These are phyloP conservation scores for Vitis riparia DNA, from an alignment of 164 flowering plant species.

Conservation along the genomic window DNA sequence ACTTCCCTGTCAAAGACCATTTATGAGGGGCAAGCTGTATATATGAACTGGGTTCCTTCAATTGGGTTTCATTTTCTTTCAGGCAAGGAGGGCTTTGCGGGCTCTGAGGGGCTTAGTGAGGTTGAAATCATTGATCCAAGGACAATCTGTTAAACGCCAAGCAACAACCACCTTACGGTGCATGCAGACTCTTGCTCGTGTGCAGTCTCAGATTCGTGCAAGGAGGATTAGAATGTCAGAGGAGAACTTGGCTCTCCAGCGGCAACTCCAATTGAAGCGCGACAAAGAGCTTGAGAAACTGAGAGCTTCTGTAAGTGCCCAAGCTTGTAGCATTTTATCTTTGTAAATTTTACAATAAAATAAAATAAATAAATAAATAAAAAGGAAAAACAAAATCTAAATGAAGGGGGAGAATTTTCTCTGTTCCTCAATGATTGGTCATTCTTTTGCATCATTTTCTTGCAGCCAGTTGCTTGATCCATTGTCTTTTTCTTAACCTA, in stretches of 20 bases:
- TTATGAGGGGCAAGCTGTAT: neutral
- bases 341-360: neutral
- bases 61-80: slow-evolving; percentile 6
- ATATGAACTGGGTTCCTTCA: slow-evolving; percentile 2
- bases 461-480: no score
- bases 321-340: neutral
- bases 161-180: slow-evolving; percentile 49
- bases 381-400: no score
- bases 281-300: slow-evolving; percentile 59
- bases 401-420: no score
- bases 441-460: no score
- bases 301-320: slow-evolving; percentile 41
- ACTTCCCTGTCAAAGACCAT: neutral
- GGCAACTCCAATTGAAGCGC: slow-evolving; percentile 55
- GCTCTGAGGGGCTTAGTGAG: slow-evolving; percentile 73
- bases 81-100: slow-evolving; percentile 71
- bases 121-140: slow-evolving; percentile 58
- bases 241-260: slow-evolving; percentile 69
- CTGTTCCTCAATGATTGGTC: no score
- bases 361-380: no score
- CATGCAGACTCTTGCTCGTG: slow-evolving; percentile 75
- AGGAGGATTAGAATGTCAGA: slow-evolving; percentile 73
- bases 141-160: slow-evolving; percentile 67
- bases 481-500: no score
- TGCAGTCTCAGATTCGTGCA: slow-evolving; percentile 69